A percentile compares a stretch with the other conserved stretches of the same genome.
Evolutionary conservation across 352 stramenopile species (phyloP).

Genomic region (Aphanomyces stellatus): DNA sequence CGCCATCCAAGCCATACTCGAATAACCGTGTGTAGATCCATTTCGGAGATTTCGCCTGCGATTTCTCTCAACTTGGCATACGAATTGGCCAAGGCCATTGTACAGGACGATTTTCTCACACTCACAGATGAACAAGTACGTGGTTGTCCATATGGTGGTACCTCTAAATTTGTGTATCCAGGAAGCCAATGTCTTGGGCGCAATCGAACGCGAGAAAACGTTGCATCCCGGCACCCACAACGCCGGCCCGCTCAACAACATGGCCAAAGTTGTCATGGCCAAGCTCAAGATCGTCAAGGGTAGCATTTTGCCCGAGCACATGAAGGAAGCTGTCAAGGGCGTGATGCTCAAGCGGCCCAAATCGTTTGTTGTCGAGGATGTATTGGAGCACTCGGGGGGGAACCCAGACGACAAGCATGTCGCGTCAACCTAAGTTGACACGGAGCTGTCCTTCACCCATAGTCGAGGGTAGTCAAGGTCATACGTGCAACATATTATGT

Average conservation of each 20-base stretch:
- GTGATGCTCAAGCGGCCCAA: slow-evolving; percentile 3
- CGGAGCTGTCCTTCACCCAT: no score
- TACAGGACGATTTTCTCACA: background rate
- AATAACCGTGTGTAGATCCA: no score
- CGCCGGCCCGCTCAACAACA: background rate
- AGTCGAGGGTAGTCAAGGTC: no score
- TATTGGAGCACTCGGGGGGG: no score
- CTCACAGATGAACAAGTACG: background rate
- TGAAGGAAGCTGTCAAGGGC: background rate
- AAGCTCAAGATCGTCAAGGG: background rate
- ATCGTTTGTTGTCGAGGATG: no score
- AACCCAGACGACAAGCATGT: no score
- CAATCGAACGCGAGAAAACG: slow-evolving; percentile 6
- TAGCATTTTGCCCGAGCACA: background rate
- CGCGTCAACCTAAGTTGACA: no score
- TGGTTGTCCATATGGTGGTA: background rate
- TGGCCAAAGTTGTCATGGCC: slow-evolving; percentile 8
- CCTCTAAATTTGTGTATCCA: background rate
- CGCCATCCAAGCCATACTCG: no score
- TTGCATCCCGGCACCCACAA: background rate
- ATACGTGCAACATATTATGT: no score
- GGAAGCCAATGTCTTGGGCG: background rate
- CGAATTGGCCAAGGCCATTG: background rate
- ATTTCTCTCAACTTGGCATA: slow-evolving; percentile 13
- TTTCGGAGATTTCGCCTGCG: slow-evolving; percentile 3